Conservation (phyloP, 192 early-diverging fungal genomes). For the Paraglomus brasilianum region DNA sequence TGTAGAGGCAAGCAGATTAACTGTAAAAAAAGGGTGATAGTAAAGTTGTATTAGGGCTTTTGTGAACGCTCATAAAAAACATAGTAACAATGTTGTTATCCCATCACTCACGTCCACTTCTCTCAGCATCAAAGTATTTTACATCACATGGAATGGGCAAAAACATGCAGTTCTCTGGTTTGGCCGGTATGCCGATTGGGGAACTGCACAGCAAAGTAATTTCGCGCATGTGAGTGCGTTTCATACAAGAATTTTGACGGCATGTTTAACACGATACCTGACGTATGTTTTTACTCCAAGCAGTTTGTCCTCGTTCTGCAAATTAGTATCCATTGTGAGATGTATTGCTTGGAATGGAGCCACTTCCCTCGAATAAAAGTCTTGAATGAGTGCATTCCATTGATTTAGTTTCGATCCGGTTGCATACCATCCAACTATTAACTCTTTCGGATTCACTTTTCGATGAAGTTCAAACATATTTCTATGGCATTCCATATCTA, state of each 20-base stretch:
- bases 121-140: slow-evolving; percentile 89
- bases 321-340: slow-evolving; percentile 82
- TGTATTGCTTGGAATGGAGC: slow-evolving; percentile 77
- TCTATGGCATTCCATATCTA: slow-evolving; percentile 88
- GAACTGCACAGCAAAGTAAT: slow-evolving; percentile 58
- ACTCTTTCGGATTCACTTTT: slow-evolving; percentile 84
- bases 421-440: slow-evolving; percentile 94
- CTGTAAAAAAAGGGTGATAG: slow-evolving; percentile 37
- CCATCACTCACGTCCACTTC: slow-evolving; percentile 65
- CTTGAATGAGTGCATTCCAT: slow-evolving; percentile 71
- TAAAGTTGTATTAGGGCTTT: not conserved
- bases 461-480: slow-evolving; percentile 88
- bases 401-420: slow-evolving; percentile 66
- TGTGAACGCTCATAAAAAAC: not conserved
- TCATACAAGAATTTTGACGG: too few relatives aligned
- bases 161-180: slow-evolving; percentile 86
- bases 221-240: too few relatives aligned
- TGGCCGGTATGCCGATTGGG: slow-evolving; percentile 68
- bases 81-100: not conserved
- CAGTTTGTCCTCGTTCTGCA: slow-evolving; percentile 56
- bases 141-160: slow-evolving; percentile 84
- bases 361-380: slow-evolving; percentile 79
- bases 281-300: slow-evolving; percentile 75
- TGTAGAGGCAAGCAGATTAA: slow-evolving; percentile 67
- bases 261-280: slow-evolving; percentile 50